Percentiles rank a stretch among this genome's conserved stretches.
Evolutionary conservation across 768 basidiomycete species (phyloP).

Genomic region (Russula vinacea): DNA sequence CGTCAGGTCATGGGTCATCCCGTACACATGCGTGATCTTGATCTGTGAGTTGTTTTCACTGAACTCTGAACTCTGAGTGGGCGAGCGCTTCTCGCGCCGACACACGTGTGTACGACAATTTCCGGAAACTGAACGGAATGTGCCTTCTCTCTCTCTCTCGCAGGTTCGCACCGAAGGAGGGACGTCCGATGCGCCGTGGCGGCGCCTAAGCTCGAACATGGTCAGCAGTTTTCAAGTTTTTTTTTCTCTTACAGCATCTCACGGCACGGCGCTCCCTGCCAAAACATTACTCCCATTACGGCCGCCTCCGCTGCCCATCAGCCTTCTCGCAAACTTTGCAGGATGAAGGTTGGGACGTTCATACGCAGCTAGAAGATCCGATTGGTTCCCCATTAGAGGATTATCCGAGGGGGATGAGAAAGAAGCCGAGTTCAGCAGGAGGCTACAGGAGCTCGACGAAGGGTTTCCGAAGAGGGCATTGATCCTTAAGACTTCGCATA

Average conservation of each 20-base stretch:
- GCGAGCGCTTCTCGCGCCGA: slow-evolving; percentile 33
- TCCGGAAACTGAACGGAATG: neutral
- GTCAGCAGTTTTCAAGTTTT: slow-evolving; percentile 42
- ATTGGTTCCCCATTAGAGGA: slow-evolving; percentile 59
- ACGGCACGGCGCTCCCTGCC: neutral
- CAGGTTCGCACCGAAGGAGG: slow-evolving; percentile 90
- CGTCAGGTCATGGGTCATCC: slow-evolving; percentile 73
- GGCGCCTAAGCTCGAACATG: slow-evolving; percentile 76
- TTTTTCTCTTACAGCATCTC: neutral
- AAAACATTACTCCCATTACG: too few relatives aligned
- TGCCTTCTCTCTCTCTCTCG: too few relatives aligned
- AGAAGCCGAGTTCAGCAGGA: slow-evolving; percentile 51
- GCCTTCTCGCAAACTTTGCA: slow-evolving; percentile 64
- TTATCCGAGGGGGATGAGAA: slow-evolving; percentile 50
- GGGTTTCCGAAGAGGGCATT: slow-evolving; percentile 63
- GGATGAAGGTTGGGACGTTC: slow-evolving; percentile 66
- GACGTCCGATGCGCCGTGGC: slow-evolving; percentile 91
- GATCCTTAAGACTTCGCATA: slow-evolving; percentile 83
- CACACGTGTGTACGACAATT: neutral
- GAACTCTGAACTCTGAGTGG: too few relatives aligned
- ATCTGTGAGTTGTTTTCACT: slow-evolving; percentile 54
- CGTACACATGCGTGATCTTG: slow-evolving; percentile 86
- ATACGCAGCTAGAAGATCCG: slow-evolving; percentile 68
- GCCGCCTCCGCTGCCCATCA: slow-evolving; percentile 33
- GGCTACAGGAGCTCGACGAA: slow-evolving; percentile 50